Evolutionary conservation across 768 basidiomycete genomes (phyloP), one percentile per base, ranked within the genome.

Genomic region (Pleurotus sapidus): DNA sequence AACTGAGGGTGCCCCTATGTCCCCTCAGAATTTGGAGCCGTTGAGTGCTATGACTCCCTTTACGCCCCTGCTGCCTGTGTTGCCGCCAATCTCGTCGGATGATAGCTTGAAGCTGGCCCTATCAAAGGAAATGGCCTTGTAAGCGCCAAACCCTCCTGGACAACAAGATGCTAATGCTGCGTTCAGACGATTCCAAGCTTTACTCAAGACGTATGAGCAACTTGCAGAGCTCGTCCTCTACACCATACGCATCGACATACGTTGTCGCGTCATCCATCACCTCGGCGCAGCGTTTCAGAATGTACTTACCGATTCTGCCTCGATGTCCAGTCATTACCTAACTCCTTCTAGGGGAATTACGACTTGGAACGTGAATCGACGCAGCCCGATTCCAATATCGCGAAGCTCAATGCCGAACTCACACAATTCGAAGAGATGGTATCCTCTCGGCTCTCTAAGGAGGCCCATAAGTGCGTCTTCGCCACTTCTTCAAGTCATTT

Each of bases 301-400:
- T 62, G 91, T 91, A 59, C 58, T 84, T 73, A 55, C 17, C 46
- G 47, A 7, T 25, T 24, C 39, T 23, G 57, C 37, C 11, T 20
- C 39, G 37, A 40, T 42, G 24, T 25, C 20, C 18, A 23, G 15
- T 18, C n/a, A 20, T 3, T 17, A 9, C 2, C 11, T 15, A 7
- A 18, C 39, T 20, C 42, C 17, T 39, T 18, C n/a, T 23, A 97
- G 94, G 93, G 94, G 37, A 89, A 91, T 59, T 96, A 96, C 67
- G 77, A 80, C 48, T 78, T 93, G 23, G 88, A 91, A 24, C 83
- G 85, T 60, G 95, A 95, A 69, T 87, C 88, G 4, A 79, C 83
- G n/a, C 95, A 96, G 65, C 96, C 95, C 0, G 96, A 98, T 68
- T 85, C 92, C 7, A 87, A 93, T 66, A 80, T 97, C 49, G 77